Percentiles rank a stretch among this genome's conserved stretches.
These are phyloP conservation scores for Phoenix roebelenii DNA, from an alignment of 176 grass and related monocot genomes.

Conservation along the genomic window DNA sequence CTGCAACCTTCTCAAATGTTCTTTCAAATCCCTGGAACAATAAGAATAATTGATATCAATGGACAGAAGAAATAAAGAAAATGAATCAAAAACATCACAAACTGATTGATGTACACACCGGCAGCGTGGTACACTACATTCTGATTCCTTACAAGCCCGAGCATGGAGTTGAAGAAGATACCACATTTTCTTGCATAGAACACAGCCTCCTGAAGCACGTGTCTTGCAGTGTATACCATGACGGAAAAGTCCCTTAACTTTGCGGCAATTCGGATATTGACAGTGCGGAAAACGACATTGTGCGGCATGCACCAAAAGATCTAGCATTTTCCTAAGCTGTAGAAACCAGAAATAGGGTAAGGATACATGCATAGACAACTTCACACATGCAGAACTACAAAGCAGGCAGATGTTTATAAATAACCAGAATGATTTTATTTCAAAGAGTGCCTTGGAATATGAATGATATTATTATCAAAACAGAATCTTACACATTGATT, in stretches of 20 bases:
- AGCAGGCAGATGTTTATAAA: too few relatives aligned
- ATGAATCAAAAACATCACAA: background rate
- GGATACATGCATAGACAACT: too few relatives aligned
- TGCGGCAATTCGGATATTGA: slow-evolving; percentile 61
- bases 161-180: slow-evolving; percentile 90
- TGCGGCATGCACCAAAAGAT: slow-evolving; percentile 73
- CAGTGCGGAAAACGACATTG: slow-evolving; percentile 54
- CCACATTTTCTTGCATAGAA: slow-evolving; percentile 75
- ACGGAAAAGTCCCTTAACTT: slow-evolving; percentile 83
- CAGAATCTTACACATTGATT: too few relatives aligned
- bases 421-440: too few relatives aligned
- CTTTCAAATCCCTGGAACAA: slow-evolving; percentile 85
- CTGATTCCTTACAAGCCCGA: slow-evolving; percentile 88
- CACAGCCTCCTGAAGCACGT: slow-evolving; percentile 73
- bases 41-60: background rate
- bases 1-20: slow-evolving; percentile 87
- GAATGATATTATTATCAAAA: too few relatives aligned
- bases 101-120: slow-evolving; percentile 45
- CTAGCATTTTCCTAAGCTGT: slow-evolving; percentile 81
- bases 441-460: too few relatives aligned
- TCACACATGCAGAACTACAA: too few relatives aligned
- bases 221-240: slow-evolving; percentile 72
- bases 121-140: slow-evolving; percentile 90
- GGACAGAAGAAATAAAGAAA: too few relatives aligned
- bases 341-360: slow-evolving; percentile 15